These are phyloP conservation scores for Micractinium sp. DNA, from an alignment of 139 green algal species.

Conservation along the genomic window DNA sequence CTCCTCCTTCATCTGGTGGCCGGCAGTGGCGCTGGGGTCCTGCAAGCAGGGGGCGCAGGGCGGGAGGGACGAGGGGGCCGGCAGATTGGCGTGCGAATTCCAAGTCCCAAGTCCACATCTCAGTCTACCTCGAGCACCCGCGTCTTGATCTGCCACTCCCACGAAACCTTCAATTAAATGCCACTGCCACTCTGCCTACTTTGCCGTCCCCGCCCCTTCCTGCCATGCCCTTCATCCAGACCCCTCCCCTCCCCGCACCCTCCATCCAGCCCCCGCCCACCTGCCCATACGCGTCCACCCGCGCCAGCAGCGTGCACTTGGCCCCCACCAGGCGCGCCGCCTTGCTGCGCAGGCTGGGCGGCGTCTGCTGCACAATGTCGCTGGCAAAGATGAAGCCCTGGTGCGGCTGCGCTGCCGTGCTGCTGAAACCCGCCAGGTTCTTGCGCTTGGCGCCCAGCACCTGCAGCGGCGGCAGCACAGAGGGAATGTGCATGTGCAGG, in stretches of 20 bases:
- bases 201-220: neutral
- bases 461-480: constrained; percentile 92
- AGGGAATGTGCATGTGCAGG: constrained; percentile 57
- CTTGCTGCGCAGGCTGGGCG: constrained; percentile 77
- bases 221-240: too few relatives aligned
- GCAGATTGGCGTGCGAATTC: neutral
- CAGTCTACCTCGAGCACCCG: too few relatives aligned
- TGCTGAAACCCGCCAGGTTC: constrained; percentile 85
- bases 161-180: too few relatives aligned
- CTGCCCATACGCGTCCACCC: constrained; percentile 89
- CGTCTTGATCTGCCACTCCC: too few relatives aligned
- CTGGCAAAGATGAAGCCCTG: constrained; percentile 81
- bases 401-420: constrained; percentile 71
- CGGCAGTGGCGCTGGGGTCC: constrained; percentile 49
- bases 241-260: neutral
- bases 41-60: neutral
- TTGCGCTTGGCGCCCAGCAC: constrained; percentile 92
- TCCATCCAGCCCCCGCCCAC: neutral
- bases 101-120: neutral
- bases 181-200: too few relatives aligned
- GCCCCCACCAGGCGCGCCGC: constrained; percentile 81
- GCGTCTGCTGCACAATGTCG: constrained; percentile 75
- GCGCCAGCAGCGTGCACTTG: constrained; percentile 94
- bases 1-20: constrained; percentile 69
- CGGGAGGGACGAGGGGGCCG: neutral